A percentile compares a stretch with the other conserved stretches of the same genome.
These are phyloP conservation scores for Cadophora gregata DNA, from an alignment of 2,329 filamentous ascomycete genomes.

Conservation along the genomic window DNA sequence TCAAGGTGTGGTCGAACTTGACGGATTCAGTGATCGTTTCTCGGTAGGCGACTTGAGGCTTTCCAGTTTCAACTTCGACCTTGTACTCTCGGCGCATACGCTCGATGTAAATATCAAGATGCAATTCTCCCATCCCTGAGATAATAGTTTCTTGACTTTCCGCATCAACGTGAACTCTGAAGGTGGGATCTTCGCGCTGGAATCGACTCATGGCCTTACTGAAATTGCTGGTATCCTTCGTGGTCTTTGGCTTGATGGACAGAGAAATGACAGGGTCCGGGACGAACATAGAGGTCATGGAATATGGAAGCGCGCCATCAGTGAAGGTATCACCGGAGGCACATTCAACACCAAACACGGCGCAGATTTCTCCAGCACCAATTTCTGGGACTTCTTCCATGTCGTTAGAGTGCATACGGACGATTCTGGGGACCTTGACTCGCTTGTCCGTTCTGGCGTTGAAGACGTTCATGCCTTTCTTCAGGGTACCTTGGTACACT, in stretches of 20 bases:
- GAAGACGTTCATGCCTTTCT: constrained; percentile 88
- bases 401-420: constrained; percentile 99
- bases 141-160: constrained; percentile 98
- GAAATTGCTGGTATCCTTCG: constrained; percentile 91
- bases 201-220: constrained; percentile 99
- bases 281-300: constrained; percentile 98
- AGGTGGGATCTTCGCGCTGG: constrained; percentile 97
- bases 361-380: constrained; percentile 96
- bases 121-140: constrained; percentile 96
- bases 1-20: constrained; percentile 90
- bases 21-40: constrained; percentile 85
- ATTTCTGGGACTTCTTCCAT: constrained; percentile 97
- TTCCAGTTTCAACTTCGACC: constrained; percentile 93
- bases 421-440: constrained; percentile 94
- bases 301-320: constrained; percentile 88
- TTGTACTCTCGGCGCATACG: constrained; percentile 96
- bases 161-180: constrained; percentile 88
- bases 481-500: constrained; percentile 92
- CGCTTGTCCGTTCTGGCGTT: constrained; percentile 96
- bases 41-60: constrained; percentile 95
- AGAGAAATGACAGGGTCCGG: constrained; percentile 98
- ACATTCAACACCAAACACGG: constrained; percentile 97
- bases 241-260: constrained; percentile 95
- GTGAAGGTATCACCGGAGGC: constrained; percentile 98
- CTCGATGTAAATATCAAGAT: constrained; percentile 97